Evolutionary conservation across 345 rosid species (phyloP).

Genomic region (Lepidium sativum): DNA sequence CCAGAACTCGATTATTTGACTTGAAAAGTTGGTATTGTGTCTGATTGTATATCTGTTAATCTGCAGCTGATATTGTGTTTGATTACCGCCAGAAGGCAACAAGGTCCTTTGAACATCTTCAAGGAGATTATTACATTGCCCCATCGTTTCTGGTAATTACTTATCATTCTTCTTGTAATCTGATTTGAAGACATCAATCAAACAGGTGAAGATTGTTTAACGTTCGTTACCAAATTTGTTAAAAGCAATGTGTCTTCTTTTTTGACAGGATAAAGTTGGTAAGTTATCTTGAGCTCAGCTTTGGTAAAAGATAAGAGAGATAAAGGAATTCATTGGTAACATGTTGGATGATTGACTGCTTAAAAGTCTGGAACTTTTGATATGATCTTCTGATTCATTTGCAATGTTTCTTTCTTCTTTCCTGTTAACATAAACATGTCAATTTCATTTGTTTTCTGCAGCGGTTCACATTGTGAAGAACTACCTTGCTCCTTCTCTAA

Average conservation of each 20-base stretch:
- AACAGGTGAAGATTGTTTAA: background rate
- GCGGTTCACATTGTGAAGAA: constrained; percentile 88
- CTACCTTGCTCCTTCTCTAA: constrained; percentile 63
- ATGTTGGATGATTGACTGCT: background rate
- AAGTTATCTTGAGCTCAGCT: constrained; percentile 38
- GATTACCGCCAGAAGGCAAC: constrained; percentile 93
- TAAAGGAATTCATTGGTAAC: background rate
- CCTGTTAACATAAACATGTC: background rate
- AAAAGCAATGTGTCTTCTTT: background rate
- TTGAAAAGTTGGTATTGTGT: background rate
- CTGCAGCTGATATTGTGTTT: constrained; percentile 85
- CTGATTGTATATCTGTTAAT: background rate
- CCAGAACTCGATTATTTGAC: background rate
- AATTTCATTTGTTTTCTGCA: constrained; percentile 26
- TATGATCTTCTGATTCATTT: background rate
- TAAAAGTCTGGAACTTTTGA: background rate
- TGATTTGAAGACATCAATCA: background rate
- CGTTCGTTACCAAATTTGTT: background rate
- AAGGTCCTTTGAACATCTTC: constrained; percentile 80
- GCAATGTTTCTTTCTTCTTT: background rate
- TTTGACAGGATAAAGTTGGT: constrained; percentile 94
- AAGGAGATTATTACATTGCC: constrained; percentile 90
- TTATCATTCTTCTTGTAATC: background rate
- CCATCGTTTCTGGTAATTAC: constrained; percentile 60
- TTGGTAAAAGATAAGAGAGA: constrained; percentile 19